phyloP scores from a whole-genome alignment of 257 asterid genomes.

The Linderniella brevidens region DNA sequence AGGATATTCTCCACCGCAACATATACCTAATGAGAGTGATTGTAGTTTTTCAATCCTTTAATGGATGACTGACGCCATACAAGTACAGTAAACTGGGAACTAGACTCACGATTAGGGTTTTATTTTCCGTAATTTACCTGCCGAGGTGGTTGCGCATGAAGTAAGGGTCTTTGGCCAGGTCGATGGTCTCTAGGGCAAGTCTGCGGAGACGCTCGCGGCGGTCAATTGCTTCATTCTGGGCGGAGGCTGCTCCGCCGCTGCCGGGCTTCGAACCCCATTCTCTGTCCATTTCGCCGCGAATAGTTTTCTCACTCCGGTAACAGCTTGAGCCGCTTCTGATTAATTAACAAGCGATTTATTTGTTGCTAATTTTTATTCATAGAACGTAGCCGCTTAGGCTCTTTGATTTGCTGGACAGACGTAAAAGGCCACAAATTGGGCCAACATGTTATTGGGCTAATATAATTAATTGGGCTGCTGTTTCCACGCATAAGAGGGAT shows the following conservation, averaged over 20 bases:
- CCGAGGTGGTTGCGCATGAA: constrained; percentile 98
- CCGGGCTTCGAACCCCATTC: constrained; percentile 99
- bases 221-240: constrained; percentile 92
- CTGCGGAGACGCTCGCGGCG: constrained; percentile 93
- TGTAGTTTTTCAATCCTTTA: neutral
- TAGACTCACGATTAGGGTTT: neutral
- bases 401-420: no score
- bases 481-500: no score
- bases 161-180: constrained; percentile 91
- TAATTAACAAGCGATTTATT: no score
- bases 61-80: neutral
- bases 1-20: no score
- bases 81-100: neutral
- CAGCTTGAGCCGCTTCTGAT: no score
- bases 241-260: constrained; percentile 95
- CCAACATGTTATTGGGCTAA: no score
- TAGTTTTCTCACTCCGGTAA: no score
- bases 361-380: no score
- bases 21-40: constrained; percentile 2
- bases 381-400: no score
- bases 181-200: constrained; percentile 86
- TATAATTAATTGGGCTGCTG: no score
- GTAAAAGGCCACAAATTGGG: no score
- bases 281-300: constrained; percentile 40
- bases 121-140: constrained; percentile 50